phyloP scores from a whole-genome alignment of 176 grass and related monocot genomes.

The Elymus sibiricus region DNA sequence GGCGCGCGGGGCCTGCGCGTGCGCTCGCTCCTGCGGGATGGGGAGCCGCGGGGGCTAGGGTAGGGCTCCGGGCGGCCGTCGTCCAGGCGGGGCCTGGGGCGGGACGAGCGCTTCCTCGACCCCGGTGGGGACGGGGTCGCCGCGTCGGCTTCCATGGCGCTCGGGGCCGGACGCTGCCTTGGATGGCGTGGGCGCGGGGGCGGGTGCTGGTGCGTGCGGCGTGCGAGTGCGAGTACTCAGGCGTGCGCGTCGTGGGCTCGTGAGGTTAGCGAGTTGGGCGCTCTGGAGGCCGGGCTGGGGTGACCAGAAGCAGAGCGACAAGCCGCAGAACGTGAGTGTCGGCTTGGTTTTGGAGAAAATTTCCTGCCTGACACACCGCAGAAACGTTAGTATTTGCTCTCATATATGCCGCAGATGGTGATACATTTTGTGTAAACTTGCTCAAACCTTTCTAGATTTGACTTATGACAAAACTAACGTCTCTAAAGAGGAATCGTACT shows the following conservation, averaged over 20 bases:
- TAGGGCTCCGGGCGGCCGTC: constrained; percentile 16
- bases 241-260: neutral
- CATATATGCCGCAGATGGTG: too few species aligned
- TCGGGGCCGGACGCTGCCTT: neutral
- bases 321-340: too few species aligned
- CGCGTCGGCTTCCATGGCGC: constrained; percentile 30
- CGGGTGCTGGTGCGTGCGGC: neutral
- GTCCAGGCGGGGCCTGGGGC: neutral
- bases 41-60: constrained; percentile 27
- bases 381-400: too few species aligned
- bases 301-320: too few species aligned
- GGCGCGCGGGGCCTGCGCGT: constrained; percentile 22
- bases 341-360: too few species aligned
- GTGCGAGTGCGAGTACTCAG: too few species aligned
- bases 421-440: too few species aligned
- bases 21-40: constrained; percentile 13
- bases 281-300: neutral
- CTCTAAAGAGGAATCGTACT: too few species aligned
- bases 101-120: constrained; percentile 22
- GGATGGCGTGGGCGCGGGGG: constrained; percentile 30
- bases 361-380: too few species aligned
- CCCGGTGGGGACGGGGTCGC: neutral
- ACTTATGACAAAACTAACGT: too few species aligned
- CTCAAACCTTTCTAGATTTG: too few species aligned
- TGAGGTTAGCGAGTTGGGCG: neutral